These are phyloP conservation scores for Flaveria sonorensis DNA, from an alignment of 129 eudicot genomes.

Conservation along the genomic window DNA sequence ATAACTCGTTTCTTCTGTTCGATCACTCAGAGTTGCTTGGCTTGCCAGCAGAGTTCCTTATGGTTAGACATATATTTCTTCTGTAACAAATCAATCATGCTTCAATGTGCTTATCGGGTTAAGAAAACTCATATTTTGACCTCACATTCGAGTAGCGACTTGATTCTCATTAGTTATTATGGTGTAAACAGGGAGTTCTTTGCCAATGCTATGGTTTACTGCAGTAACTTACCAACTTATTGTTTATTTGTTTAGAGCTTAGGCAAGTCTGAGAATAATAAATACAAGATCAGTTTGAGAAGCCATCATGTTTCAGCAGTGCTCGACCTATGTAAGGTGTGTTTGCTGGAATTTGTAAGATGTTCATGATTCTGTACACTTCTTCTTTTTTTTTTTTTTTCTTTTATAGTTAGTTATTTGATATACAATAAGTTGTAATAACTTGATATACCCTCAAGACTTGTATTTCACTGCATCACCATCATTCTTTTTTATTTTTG, in stretches of 20 bases:
- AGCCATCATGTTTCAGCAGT: constrained; percentile 83
- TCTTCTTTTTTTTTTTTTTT: not conserved
- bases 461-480: not conserved
- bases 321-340: constrained; percentile 83
- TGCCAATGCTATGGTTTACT: not conserved
- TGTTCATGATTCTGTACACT: not conserved
- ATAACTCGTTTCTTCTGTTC: constrained; percentile 57
- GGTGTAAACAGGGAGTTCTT: constrained; percentile 1
- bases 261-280: constrained; percentile 63
- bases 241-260: constrained; percentile 52
- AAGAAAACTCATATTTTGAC: not conserved
- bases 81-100: constrained; percentile 7
- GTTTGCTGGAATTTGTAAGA: constrained; percentile 18
- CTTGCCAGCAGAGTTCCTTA: constrained; percentile 69
- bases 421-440: not conserved
- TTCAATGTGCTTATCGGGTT: constrained; percentile 22
- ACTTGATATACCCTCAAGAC: not conserved
- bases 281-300: constrained; percentile 61
- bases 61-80: constrained; percentile 40
- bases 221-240: not conserved
- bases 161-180: constrained; percentile 18
- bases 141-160: constrained; percentile 11
- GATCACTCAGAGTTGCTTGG: constrained; percentile 74
- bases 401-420: not conserved
- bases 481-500: not conserved